phyloP scores from a whole-genome alignment of 1,284 basidiomycete species.

The Trichosporon sp. region DNA sequence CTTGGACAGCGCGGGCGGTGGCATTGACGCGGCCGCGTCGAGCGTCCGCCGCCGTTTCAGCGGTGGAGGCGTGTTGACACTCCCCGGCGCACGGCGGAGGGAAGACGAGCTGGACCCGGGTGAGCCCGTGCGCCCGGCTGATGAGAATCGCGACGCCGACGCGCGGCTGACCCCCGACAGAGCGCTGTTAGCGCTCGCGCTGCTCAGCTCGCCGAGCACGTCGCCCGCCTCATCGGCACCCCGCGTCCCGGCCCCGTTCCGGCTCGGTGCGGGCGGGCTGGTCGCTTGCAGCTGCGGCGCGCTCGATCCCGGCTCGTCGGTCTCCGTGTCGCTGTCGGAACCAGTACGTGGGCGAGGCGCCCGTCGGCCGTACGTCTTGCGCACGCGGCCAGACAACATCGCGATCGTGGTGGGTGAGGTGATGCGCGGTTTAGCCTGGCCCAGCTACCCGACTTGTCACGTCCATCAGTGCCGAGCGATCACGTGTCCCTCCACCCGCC shows the following conservation, averaged over 20 bases:
- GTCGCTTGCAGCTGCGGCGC: not conserved
- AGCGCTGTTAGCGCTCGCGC: not conserved
- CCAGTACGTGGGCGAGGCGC: not conserved
- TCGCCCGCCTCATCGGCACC: not conserved
- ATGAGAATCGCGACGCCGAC: not conserved
- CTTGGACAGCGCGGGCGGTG: not conserved
- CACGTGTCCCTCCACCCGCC: not conserved
- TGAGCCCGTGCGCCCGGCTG: not conserved
- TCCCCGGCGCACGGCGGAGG: not conserved
- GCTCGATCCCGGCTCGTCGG: constrained; percentile 3
- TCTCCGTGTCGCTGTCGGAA: not conserved
- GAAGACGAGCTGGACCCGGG: not conserved
- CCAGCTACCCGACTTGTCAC: not conserved
- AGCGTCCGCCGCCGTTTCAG: not conserved
- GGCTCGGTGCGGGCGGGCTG: not conserved
- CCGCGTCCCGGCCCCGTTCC: not conserved
- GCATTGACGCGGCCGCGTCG: not conserved
- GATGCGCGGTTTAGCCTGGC: not conserved
- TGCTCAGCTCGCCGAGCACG: not conserved
- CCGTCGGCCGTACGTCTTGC: not conserved
- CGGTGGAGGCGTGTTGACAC: not conserved
- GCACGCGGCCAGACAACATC: constrained; percentile 5
- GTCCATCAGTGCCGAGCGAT: not conserved
- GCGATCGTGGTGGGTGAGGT: not conserved
- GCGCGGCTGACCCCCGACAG: not conserved